Percentiles rank a stretch among this genome's conserved stretches.
Evolutionary conservation across 73 alveolate genomes (phyloP).

Genomic region (Paraurostyla sp.): DNA sequence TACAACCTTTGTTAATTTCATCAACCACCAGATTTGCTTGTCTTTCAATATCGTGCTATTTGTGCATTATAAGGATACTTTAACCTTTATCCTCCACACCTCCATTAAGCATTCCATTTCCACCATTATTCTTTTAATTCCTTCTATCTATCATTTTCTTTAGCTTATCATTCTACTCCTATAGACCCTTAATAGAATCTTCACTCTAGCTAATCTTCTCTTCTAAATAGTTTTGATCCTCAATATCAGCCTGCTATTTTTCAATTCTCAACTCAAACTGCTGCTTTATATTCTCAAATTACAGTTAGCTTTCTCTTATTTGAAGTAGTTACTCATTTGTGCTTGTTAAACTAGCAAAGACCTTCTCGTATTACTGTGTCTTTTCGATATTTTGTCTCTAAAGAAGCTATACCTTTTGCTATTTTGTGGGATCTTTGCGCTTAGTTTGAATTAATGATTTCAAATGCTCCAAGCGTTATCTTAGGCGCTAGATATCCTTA

Average conservation of each 20-base stretch:
- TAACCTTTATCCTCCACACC: too few species aligned
- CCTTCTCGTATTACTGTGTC: not conserved
- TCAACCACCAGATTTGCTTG: too few species aligned
- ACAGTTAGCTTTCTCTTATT: not conserved
- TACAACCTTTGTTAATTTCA: not conserved
- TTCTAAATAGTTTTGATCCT: constrained; percentile 32
- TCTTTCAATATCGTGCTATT: too few species aligned
- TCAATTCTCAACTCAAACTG: not conserved
- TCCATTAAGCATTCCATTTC: not conserved
- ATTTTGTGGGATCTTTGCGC: constrained; percentile 26
- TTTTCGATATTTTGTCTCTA: not conserved
- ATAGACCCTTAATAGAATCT: not conserved
- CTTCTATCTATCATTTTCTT: not conserved
- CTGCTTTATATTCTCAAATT: not conserved
- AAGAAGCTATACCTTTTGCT: not conserved
- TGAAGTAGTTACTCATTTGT: not conserved
- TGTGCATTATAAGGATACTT: too few species aligned
- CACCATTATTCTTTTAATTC: not conserved
- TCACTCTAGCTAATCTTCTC: not conserved
- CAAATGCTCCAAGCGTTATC: not conserved
- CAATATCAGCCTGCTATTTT: not conserved
- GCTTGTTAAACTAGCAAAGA: too few species aligned
- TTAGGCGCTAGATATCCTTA: not conserved
- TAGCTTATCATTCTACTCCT: not conserved
- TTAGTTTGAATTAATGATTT: not conserved